Evolutionary conservation across 2,329 filamentous ascomycete species (phyloP), one percentile per base, ranked within the genome.

Genomic region (Lecanosticta acicola): DNA sequence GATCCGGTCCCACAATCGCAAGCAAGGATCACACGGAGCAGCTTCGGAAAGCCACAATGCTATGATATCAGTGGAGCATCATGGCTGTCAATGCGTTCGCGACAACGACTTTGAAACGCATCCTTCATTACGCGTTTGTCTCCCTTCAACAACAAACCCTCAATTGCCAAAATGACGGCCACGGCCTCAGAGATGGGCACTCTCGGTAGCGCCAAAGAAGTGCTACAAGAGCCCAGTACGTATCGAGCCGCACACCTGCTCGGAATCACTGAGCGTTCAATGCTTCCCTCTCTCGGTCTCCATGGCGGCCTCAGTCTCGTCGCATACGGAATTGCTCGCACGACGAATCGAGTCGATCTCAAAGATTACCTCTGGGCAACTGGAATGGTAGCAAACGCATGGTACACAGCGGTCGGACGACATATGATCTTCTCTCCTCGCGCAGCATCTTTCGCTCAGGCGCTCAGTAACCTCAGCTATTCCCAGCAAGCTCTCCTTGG

Each of bases 351-450:
- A n/a, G 71, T 76, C 8, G 78, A 81, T 45, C 66, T 72, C n/a
- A 83, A 82, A 56, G 78, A 83, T 59, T 78, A 73, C 68, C 62
- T 78, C 4, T 81, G 53, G 53, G 46, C 53, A 11, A 55, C 46
- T 32, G 55, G 55, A 33, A 51, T 58, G 55, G 71, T 81, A 8
- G 61, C 69, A 46, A 81, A 79, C 57, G 77, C 76, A 4, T 81
- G 78, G 79, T 81, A 77, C 74, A 74, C 70, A 44, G 76, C 78
- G 17, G 62, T 81, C 34, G 77, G 78, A 11, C 67, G 70, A n/a
- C 72, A 71, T 3, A 66, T 32, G 78, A 9, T 60, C 68, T 39
- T 64, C 69, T 59, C 76, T 16, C 70, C 74, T 0, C 46, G 77
- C 3, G 55, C 65, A 1, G 65, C 71, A 38, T 74, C 76, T 13